Base-by-base conservation (phyloP, 345 rosid species). In the Populus nigra region DNA sequence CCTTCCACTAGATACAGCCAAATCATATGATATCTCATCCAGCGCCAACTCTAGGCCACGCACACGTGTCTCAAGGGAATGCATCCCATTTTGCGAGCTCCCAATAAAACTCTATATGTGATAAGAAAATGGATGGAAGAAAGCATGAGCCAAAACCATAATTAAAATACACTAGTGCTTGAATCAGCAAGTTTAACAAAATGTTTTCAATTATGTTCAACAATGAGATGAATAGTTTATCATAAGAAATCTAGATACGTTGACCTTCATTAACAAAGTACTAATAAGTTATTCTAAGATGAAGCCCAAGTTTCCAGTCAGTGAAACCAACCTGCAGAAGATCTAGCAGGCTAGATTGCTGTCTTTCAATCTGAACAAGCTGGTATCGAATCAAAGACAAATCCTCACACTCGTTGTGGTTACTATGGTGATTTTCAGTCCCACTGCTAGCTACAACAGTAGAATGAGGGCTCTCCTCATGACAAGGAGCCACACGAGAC, bases 21-120 rank as follows among this genome's bases (percentile, higher is more conserved):
- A 84, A 88, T 96, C 97, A 78, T 92, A 91, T 7, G 99, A 93
- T 76, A 96, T 93, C 81, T 90, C 99, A 84, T 96, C 99, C 79
- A 96, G 79, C 17, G 98, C 93, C 83, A 92, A 69, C 81, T 96
- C 99, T 11, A 96, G 86, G 55, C 97, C 96, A 6, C 89, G 97
- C 68, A 96, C 96, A 36, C 97, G 92, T 11, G 93, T 89, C 85
- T 93, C 99, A 82, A 93, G 74, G 63, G 94, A 87, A 50, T 59
- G 88, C 94, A 96, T 90, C 69, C 99, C 99, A 22, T 81, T 81
- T 77, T 92, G 91, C 71, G 98, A 92, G 89, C 83, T 93, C 70
- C 98, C 93, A 1, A 91, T 88, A 87, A 89, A 96, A 88, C 86
- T 88, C 99, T 96, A 79, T 7, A 73, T 25, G 59, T 3, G 65